Evolutionary conservation across 73 alveolate genomes (phyloP).

Genomic region (Paramecium sexaurelia): DNA sequence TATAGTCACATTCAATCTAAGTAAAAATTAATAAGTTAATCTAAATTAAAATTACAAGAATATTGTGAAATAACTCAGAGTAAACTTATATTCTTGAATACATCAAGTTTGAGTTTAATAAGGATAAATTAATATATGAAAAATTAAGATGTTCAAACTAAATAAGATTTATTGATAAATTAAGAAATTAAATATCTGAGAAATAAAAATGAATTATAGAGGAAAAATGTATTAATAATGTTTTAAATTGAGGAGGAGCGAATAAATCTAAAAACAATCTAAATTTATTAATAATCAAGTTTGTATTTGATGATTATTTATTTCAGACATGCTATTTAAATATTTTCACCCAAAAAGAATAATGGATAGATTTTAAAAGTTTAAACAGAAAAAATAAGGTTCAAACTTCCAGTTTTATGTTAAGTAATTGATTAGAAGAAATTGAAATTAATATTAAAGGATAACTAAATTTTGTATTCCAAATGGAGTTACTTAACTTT

Average conservation of each 20-base stretch:
- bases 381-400: conserved; percentile 69
- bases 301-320: conserved; percentile 88
- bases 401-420: conserved; percentile 66
- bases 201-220: conserved; percentile 88
- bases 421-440: conserved; percentile 68
- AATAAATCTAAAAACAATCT: conserved; percentile 86
- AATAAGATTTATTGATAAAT: conserved; percentile 53
- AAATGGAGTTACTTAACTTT: conserved; percentile 94
- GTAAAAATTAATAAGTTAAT: conserved; percentile 55
- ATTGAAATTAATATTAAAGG: conserved; percentile 83
- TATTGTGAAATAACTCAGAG: conserved; percentile 57
- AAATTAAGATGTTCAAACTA: conserved; percentile 73
- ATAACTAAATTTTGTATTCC: conserved; percentile 94
- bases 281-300: conserved; percentile 91
- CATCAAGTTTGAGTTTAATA: conserved; percentile 57
- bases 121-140: conserved; percentile 64
- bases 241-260: conserved; percentile 97
- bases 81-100: background rate
- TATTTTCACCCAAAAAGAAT: conserved; percentile 96
- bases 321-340: conserved; percentile 87
- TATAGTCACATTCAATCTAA: conserved; percentile 56
- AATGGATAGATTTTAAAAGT: no score
- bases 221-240: conserved; percentile 87
- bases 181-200: conserved; percentile 86
- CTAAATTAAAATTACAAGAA: conserved; percentile 57